Percentiles rank a stretch among this genome's conserved stretches.
Evolutionary conservation across 2,329 filamentous ascomycete genomes (phyloP).

Genomic region (Paracamarosporium sp.): DNA sequence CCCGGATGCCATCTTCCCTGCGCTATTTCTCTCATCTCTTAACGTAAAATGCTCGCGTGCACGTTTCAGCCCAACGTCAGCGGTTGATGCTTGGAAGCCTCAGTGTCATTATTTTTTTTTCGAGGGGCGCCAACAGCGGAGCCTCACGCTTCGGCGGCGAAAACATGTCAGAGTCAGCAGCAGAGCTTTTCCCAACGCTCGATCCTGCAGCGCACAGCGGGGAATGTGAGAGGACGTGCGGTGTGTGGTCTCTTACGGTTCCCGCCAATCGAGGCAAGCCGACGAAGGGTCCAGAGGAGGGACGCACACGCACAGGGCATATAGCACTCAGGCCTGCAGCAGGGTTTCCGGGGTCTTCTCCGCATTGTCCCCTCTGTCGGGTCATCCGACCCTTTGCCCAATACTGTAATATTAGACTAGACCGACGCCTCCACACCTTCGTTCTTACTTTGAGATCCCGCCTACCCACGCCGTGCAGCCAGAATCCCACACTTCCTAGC

Average conservation of each 20-base stretch:
- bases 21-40: not conserved
- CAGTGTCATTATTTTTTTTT: not conserved
- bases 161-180: slow-evolving; percentile 7
- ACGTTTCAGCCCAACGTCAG: slow-evolving; percentile 7
- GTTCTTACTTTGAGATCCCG: not conserved
- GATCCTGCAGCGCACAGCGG: not conserved
- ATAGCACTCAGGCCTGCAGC: slow-evolving; percentile 25
- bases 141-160: slow-evolving; percentile 7
- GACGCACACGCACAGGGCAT: slow-evolving; percentile 24
- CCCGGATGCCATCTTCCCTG: not conserved
- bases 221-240: slow-evolving; percentile 3
- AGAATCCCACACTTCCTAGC: not conserved
- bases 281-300: slow-evolving; percentile 1
- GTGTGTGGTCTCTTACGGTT: slow-evolving; percentile 1
- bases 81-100: not conserved
- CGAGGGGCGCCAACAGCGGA: not conserved
- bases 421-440: not conserved
- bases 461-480: slow-evolving; percentile 10
- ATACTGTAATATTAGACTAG: slow-evolving; percentile 6
- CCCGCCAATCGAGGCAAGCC: not conserved
- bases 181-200: slow-evolving; percentile 4
- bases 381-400: slow-evolving; percentile 28
- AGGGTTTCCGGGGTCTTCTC: slow-evolving; percentile 37
- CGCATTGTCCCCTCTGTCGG: slow-evolving; percentile 38
- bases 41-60: slow-evolving; percentile 2